Evolutionary conservation across 805 yeast genomes (phyloP).

Genomic region (Candida qinlingensis): DNA sequence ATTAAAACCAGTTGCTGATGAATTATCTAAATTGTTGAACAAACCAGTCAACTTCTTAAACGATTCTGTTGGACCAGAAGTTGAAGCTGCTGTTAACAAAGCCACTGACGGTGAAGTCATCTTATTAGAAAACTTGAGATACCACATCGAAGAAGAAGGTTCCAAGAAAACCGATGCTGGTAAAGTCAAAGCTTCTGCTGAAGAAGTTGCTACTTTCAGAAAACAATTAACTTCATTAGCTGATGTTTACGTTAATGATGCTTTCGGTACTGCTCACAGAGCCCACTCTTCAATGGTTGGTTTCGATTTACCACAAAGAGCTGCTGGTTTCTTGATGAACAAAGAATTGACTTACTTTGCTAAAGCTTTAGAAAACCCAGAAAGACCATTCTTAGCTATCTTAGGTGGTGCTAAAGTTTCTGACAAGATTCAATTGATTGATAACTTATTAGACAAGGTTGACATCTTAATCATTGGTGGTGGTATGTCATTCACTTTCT

Average conservation of each 20-base stretch:
- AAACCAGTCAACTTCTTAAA: slow-evolving; percentile 72
- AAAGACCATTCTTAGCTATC: slow-evolving; percentile 96
- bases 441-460: slow-evolving; percentile 94
- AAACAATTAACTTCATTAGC: slow-evolving; percentile 84
- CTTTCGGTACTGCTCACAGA: slow-evolving; percentile 99
- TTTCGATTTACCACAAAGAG: slow-evolving; percentile 89
- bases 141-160: slow-evolving; percentile 97
- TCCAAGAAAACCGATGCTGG: slow-evolving; percentile 86
- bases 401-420: slow-evolving; percentile 99
- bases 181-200: slow-evolving; percentile 89
- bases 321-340: slow-evolving; percentile 97
- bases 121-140: slow-evolving; percentile 94
- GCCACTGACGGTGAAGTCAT: slow-evolving; percentile 79
- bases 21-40: slow-evolving; percentile 73
- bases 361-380: slow-evolving; percentile 97
- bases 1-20: slow-evolving; percentile 87
- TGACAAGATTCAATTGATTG: slow-evolving; percentile 97
- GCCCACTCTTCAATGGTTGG: slow-evolving; percentile 99
- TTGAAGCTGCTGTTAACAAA: slow-evolving; percentile 68
- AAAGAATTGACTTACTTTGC: slow-evolving; percentile 97
- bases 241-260: slow-evolving; percentile 96
- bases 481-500: slow-evolving; percentile 99
- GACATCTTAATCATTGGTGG: slow-evolving; percentile 94
- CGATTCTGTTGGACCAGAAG: slow-evolving; percentile 93
- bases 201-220: slow-evolving; percentile 84